Base-by-base conservation (phyloP, 2,329 filamentous ascomycete genomes). In the Didymosphaeria variabile region DNA sequence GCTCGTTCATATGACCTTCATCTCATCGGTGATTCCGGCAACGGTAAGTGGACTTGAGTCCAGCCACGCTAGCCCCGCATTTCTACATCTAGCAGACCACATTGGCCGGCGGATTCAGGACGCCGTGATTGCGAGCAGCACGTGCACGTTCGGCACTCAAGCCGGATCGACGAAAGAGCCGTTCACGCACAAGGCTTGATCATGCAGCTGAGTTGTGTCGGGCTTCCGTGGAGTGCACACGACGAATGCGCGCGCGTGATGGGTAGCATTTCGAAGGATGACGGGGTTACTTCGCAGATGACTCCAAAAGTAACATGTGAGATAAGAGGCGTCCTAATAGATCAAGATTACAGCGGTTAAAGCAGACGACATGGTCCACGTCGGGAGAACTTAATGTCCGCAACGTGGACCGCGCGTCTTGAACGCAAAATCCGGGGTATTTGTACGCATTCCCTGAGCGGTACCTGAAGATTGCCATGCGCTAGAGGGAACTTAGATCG, bases 1-100 rank as follows among this genome's bases (percentile, higher is more conserved):
- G 42, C 17, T 36, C 23, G 53, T 5, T 34, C 53, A 55, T 36
- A 55, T 55, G 53, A 55, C 53, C 53, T 47, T 46, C n/a, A 23
- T 26, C 53, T 55, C 36, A 42, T 19, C 53, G 23, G 53, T 55
- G 31, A 47, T 12, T 42, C 23, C 42, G 42, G 53, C 53, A 21
- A 46, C 29, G 53, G 42, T 32, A 32, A 15, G 36, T 46, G 53
- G 42, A n/a, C 26, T 5, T n/a, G 21, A 13, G n/a, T 36, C 42
- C 36, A 29, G 42, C 38, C 53, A 47, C 53, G 53, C 53, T 55
- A 47, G 26, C 42, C 23, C 31, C 42, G 31, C 53, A 31, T 19
- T 55, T 23, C n/a, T 29, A 21, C 40, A 26, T 55, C 19, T 46
- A 10, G 29, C 36, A 29, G 31, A 44, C 8, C 53, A 36, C 51